phyloP scores from a whole-genome alignment of 768 basidiomycete species.

The Panus rudis region DNA sequence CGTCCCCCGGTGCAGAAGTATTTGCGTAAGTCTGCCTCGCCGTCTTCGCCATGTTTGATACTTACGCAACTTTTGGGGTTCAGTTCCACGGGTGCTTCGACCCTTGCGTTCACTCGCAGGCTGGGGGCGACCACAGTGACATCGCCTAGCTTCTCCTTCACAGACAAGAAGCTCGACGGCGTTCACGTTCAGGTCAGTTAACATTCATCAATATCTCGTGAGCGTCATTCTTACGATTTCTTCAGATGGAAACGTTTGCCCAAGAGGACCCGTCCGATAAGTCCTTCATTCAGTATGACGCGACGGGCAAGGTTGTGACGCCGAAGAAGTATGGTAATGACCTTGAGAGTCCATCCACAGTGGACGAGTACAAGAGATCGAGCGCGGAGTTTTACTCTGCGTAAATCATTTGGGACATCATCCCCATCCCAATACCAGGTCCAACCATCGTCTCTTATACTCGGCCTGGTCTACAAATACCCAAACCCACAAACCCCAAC shows the following conservation, averaged over 20 bases:
- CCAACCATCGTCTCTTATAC: too few species aligned
- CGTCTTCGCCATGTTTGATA: too few species aligned
- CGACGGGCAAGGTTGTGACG: slow-evolving; percentile 41
- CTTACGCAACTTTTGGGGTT: too few species aligned
- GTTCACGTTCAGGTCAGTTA: slow-evolving; percentile 51
- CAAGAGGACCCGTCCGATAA: slow-evolving; percentile 12
- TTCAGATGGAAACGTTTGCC: slow-evolving; percentile 61
- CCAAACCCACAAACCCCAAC: too few species aligned
- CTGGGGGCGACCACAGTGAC: slow-evolving; percentile 29
- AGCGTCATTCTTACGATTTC: slow-evolving; percentile 2
- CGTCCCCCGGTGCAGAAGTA: slow-evolving; percentile 38
- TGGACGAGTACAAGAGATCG: too few species aligned
- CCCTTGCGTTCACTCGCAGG: slow-evolving; percentile 54
- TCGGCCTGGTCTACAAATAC: too few species aligned
- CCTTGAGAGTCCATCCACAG: too few species aligned
- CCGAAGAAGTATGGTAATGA: too few species aligned
- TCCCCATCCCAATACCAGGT: too few species aligned
- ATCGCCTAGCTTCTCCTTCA: slow-evolving; percentile 16
- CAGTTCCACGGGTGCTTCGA: slow-evolving; percentile 41
- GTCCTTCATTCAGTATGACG: slow-evolving; percentile 47
- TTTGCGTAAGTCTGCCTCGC: slow-evolving; percentile 39
- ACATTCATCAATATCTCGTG: too few species aligned
- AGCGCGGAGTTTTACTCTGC: too few species aligned
- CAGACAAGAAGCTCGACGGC: slow-evolving; percentile 37
- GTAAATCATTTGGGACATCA: too few species aligned